Evolutionary conservation across 1,284 basidiomycete genomes (phyloP), one percentile per base, ranked within the genome.

Genomic region (Malassezia globosa): DNA sequence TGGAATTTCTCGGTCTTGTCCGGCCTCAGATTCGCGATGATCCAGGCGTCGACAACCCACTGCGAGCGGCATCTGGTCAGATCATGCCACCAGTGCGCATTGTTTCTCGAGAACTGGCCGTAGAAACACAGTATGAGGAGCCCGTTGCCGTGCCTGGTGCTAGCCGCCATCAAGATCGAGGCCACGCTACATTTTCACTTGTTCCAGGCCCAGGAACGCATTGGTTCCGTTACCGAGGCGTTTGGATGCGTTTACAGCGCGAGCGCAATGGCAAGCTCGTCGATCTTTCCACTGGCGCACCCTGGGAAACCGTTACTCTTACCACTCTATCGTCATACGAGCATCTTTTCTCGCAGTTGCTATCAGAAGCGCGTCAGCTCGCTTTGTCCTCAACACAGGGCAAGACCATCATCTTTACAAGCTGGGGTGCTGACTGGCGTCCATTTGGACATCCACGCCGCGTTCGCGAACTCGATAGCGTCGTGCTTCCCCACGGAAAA

Each of bases 301-400:
- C 94, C 42, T 97, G 92, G 89, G 94, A 99, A 73, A 97, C 92
- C 0, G 81, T 97, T 35, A 94, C 85, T 24, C 77, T 99, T 33
- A 97, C 90, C 2, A 85, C 94, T 0, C 79, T 99, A 31, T 88
- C 86, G 7, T 77, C 83, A 24, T 87, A 90, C 66, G 81, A 88
- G 19, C 71, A 73, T 7, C 75, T 97, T 16, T 94, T 99, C 64
- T 80, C 87, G 0, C 66, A 77, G 36, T 77, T 99, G 10, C 79
- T 99, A 3, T 74, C 79, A 3, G 92, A 99, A 71, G 92, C 94
- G 19, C 78, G 87, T 37, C 82, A 87, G 63, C 76, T 94, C 29
- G 90, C 90, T 0, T 79, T 94, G 74, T 78, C 77, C 34, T 82
- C 80, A 0, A 85, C 88, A 49, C 86, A 95, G 72, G 92, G 92